Conservation (phyloP, 1,284 basidiomycete species). For the Austroboletus novae-zelandiae region DNA sequence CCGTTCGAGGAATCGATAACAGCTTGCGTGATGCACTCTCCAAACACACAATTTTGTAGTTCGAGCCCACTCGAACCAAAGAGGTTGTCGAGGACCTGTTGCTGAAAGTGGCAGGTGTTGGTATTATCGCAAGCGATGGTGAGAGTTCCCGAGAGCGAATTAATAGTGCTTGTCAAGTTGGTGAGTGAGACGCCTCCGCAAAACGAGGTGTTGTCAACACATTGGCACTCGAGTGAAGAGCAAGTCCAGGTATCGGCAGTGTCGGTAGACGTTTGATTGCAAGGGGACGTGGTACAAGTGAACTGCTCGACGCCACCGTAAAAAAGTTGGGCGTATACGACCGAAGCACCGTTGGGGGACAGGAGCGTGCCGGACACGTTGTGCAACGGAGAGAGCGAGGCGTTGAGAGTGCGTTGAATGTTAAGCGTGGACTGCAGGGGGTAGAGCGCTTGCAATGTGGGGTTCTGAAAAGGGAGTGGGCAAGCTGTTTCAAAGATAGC, state of each 20-base stretch:
- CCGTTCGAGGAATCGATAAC: slow-evolving; percentile 59
- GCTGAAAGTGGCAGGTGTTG: slow-evolving; percentile 74
- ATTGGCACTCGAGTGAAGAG: slow-evolving; percentile 69
- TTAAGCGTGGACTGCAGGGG: slow-evolving; percentile 68
- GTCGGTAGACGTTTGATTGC: slow-evolving; percentile 55
- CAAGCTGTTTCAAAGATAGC: neutral
- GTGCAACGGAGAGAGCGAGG: slow-evolving; percentile 63
- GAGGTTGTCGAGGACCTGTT: slow-evolving; percentile 57
- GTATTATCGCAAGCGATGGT: slow-evolving; percentile 61
- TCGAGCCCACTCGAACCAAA: slow-evolving; percentile 74
- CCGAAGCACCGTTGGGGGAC: slow-evolving; percentile 60
- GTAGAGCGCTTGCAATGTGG: slow-evolving; percentile 73
- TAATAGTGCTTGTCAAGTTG: slow-evolving; percentile 58
- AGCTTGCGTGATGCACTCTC: slow-evolving; percentile 82
- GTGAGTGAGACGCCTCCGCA: slow-evolving; percentile 56
- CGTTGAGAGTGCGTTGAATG: slow-evolving; percentile 72
- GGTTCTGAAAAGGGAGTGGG: slow-evolving; percentile 50
- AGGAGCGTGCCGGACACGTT: slow-evolving; percentile 40
- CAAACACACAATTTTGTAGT: slow-evolving; percentile 71
- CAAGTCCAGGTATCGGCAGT: slow-evolving; percentile 60
- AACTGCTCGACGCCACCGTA: slow-evolving; percentile 86
- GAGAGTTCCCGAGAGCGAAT: slow-evolving; percentile 59
- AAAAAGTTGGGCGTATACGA: slow-evolving; percentile 73
- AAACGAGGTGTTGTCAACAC: slow-evolving; percentile 66
- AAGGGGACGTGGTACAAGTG: slow-evolving; percentile 71